phyloP scores from a whole-genome alignment of 2,329 filamentous ascomycete genomes.

The Epichloe elymi region DNA sequence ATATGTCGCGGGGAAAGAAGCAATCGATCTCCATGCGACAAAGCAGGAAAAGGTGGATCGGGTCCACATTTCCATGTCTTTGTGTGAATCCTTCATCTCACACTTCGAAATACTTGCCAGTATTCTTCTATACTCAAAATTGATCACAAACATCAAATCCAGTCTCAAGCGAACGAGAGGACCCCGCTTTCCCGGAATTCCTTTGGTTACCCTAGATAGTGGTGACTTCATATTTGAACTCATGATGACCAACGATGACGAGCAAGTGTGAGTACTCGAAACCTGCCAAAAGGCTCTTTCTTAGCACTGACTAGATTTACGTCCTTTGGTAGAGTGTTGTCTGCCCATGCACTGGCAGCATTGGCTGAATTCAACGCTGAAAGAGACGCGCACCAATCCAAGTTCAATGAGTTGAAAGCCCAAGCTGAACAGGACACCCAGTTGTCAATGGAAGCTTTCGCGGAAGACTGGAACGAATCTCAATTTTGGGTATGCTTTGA shows the following conservation, averaged over 20 bases:
- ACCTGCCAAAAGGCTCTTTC: background rate
- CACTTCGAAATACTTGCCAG: no score
- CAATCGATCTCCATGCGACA: no score
- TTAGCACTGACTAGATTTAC: constrained; percentile 5
- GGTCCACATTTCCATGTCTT: background rate
- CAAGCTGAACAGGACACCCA: constrained; percentile 40
- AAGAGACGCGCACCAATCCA: constrained; percentile 50
- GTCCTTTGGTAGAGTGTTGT: constrained; percentile 34
- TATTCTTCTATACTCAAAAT: no score
- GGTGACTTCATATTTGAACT: background rate
- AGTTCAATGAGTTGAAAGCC: constrained; percentile 54
- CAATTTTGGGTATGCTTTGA: constrained; percentile 62
- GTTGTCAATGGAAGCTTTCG: constrained; percentile 55
- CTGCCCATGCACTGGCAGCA: constrained; percentile 51
- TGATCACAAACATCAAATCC: no score
- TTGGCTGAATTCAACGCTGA: constrained; percentile 63
- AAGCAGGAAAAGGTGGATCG: background rate
- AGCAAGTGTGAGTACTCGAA: constrained; percentile 30
- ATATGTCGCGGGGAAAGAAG: no score
- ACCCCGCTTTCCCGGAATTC: background rate
- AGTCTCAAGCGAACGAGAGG: no score
- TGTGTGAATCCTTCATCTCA: no score
- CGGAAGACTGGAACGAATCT: constrained; percentile 71
- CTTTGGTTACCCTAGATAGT: background rate
- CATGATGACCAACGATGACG: constrained; percentile 29